These are phyloP conservation scores for Populus pruinosa DNA, from an alignment of 345 rosid genomes.

Conservation along the genomic window DNA sequence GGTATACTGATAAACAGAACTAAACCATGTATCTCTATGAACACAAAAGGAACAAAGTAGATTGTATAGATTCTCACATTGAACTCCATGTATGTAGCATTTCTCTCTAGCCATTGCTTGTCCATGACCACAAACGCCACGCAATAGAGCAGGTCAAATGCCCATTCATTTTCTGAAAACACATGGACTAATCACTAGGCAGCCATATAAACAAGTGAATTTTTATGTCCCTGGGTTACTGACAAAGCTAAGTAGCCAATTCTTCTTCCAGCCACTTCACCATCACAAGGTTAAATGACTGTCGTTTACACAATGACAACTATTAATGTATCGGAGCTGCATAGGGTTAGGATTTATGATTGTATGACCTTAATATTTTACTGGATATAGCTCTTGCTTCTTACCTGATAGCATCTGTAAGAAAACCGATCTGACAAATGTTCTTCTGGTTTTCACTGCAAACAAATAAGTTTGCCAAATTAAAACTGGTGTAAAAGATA, in stretches of 20 bases:
- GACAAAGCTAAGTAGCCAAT: neutral
- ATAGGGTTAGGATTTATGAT: neutral
- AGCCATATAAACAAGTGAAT: neutral
- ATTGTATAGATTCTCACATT: constrained; percentile 50
- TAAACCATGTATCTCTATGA: neutral
- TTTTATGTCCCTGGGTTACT: neutral
- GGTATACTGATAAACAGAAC: neutral
- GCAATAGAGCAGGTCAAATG: constrained; percentile 89
- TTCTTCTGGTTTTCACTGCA: constrained; percentile 81
- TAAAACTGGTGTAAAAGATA: neutral
- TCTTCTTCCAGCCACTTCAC: neutral
- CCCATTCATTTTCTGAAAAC: constrained; percentile 77
- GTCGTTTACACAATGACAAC: neutral
- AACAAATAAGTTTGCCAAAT: constrained; percentile 11
- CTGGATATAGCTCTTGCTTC: neutral
- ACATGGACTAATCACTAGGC: neutral
- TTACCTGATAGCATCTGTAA: constrained; percentile 84
- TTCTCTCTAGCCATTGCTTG: constrained; percentile 87
- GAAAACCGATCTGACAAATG: constrained; percentile 68
- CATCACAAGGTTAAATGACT: neutral
- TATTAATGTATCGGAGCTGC: neutral
- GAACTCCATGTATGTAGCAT: constrained; percentile 93
- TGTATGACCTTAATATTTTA: neutral
- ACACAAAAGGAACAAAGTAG: neutral
- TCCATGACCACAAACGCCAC: constrained; percentile 86